Conservation (phyloP, 495 filamentous ascomycete species). For the Pyronema omphalodes region DNA sequence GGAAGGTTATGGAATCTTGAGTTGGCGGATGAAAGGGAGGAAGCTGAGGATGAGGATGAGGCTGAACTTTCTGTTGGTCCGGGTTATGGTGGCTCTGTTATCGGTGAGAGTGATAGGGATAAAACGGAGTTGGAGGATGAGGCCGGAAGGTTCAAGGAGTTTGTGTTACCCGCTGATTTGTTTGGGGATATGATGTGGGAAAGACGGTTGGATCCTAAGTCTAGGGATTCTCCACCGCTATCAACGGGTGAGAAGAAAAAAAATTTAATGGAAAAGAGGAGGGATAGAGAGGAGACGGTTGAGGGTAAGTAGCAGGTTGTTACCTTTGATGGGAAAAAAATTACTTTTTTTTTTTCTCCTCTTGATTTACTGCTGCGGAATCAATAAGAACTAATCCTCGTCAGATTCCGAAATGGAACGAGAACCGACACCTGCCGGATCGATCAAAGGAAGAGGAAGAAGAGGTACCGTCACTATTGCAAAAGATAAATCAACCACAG, state of each 20-base stretch:
- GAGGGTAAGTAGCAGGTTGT: too few species aligned
- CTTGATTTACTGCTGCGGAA: too few species aligned
- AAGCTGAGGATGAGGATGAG: background rate
- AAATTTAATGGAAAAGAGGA: conserved; percentile 17
- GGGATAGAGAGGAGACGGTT: background rate
- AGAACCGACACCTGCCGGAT: too few species aligned
- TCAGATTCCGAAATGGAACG: too few species aligned
- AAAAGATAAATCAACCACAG: background rate
- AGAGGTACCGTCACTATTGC: background rate
- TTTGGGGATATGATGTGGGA: conserved; percentile 60
- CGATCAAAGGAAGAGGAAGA: background rate
- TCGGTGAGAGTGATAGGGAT: conserved; percentile 43
- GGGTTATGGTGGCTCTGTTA: conserved; percentile 27
- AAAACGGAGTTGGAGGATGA: conserved; percentile 35
- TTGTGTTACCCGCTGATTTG: conserved; percentile 57
- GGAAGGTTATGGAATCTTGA: conserved; percentile 69
- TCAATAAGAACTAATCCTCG: too few species aligned
- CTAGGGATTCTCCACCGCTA: conserved; percentile 37
- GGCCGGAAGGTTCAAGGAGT: conserved; percentile 41
- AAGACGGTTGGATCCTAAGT: conserved; percentile 40
- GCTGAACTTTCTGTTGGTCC: conserved; percentile 1
- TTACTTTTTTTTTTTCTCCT: too few species aligned
- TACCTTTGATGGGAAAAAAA: too few species aligned
- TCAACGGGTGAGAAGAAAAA: conserved; percentile 10
- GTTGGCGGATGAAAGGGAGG: conserved; percentile 66